Conservation (phyloP, 164 flowering plant genomes). For the Litsea cubeba region DNA sequence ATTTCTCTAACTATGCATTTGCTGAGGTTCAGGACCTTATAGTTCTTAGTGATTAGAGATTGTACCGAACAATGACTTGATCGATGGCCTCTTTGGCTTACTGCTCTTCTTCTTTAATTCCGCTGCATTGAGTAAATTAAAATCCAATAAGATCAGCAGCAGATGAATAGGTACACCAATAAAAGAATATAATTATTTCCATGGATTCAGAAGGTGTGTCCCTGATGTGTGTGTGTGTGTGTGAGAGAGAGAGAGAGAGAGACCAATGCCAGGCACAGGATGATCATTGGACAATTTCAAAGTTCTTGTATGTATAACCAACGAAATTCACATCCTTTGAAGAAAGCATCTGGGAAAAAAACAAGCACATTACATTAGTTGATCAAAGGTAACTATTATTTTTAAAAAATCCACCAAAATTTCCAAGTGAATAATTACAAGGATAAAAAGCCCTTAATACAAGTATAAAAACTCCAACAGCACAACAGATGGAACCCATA, state of each 20-base stretch:
- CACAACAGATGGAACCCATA: too few relatives aligned
- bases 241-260: slow-evolving; percentile 8
- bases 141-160: not conserved
- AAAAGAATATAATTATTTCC: too few relatives aligned
- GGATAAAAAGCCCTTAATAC: too few relatives aligned
- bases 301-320: slow-evolving; percentile 38
- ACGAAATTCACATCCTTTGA: slow-evolving; percentile 42
- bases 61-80: slow-evolving; percentile 44
- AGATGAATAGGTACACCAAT: not conserved
- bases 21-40: not conserved
- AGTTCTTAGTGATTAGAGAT: not conserved
- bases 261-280: slow-evolving; percentile 29
- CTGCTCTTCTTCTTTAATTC: slow-evolving; percentile 42
- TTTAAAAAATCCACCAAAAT: too few relatives aligned
- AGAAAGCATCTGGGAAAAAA: slow-evolving; percentile 34
- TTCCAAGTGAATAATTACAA: too few relatives aligned
- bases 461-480: too few relatives aligned
- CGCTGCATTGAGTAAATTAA: slow-evolving; percentile 19
- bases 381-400: too few relatives aligned
- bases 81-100: slow-evolving; percentile 42
- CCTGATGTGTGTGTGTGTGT: too few relatives aligned
- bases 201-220: too few relatives aligned
- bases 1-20: not conserved
- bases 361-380: not conserved
- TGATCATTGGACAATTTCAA: slow-evolving; percentile 35